Evolutionary conservation across 2,329 filamentous ascomycete species (phyloP).

Genomic region (Chrysoporthe austroafricana): DNA sequence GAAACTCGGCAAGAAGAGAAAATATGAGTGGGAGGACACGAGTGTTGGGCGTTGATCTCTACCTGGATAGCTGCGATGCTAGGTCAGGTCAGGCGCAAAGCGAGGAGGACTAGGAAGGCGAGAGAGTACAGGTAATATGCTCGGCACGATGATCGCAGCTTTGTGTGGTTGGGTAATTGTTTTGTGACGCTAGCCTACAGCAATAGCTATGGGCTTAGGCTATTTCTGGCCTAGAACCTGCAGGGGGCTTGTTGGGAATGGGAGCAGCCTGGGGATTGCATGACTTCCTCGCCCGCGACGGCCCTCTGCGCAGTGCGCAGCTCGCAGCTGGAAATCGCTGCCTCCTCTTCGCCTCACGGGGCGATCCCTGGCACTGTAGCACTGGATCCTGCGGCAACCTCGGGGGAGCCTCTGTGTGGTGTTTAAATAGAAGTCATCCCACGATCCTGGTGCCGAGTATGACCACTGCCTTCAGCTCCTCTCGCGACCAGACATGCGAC

Average conservation of each 20-base stretch:
- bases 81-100: conserved; percentile 6
- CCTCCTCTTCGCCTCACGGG: not conserved
- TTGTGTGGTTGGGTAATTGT: conserved; percentile 14
- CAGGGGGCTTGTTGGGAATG: not conserved
- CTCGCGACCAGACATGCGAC: conserved; percentile 1
- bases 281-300: not conserved
- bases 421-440: conserved; percentile 24
- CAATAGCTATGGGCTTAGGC: conserved; percentile 18
- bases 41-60: conserved; percentile 10
- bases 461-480: conserved; percentile 2
- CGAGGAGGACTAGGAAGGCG: conserved; percentile 4
- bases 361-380: not conserved
- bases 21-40: not conserved
- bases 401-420: conserved; percentile 12
- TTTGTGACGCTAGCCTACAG: conserved; percentile 14
- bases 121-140: conserved; percentile 10
- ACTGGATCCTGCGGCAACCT: conserved; percentile 8
- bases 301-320: too few relatives aligned
- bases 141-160: conserved; percentile 16
- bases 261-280: conserved; percentile 1
- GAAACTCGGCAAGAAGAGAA: conserved; percentile 10
- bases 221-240: conserved; percentile 18
- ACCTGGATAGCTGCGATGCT: not conserved
- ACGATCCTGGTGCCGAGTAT: conserved; percentile 13
- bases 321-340: not conserved